Base-by-base conservation (phyloP, 805 yeast species). In the Metschnikowia similis region DNA sequence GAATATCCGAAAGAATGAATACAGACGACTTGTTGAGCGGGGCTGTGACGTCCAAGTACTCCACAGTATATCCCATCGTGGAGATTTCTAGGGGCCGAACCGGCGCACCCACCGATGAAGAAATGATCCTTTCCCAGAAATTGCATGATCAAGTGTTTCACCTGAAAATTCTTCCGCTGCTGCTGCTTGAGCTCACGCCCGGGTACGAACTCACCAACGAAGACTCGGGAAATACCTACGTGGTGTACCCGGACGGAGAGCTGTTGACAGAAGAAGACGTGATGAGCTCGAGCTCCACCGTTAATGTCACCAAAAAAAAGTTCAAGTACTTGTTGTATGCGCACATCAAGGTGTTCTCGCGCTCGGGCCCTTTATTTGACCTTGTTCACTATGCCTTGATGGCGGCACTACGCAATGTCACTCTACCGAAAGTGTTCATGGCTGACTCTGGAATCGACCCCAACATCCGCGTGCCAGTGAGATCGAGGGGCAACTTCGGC, bases 31-130 rank as follows among this genome's bases (percentile, higher is more conserved):
- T 54, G 26, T 47, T 56, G 13, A 43, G 47, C 14, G 48, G 69
- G 61, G 41, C 69, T 39, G 53, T 29, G 46, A 38, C 43, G 14
- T 45, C 28, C 54, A 57, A 35, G 32, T 66, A 53, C 50, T 52
- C 67, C 5, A 58, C 76, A 1, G 71, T 88, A 0, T 87, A 80
- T 62, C 92, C 96, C 0, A 82, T 84, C 13, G 89, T 89, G 7
- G 90, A 86, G 54, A 81, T 88, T 8, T 80, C 83, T 50, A 71
- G 90, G 48, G 96, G 96, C 30, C 74, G 89, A 47, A 63, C 70
- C 8, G 94, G 95, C 11, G 87, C 89, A 0, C 96, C 96, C 29
- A 82, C 91, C 1, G 87, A 84, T 57, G 96, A 89, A 66, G 96
- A 89, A 63, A 87, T 86, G 83, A 81, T 79, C 30, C 60, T 85